Base-by-base conservation (phyloP, 2,329 filamentous ascomycete species). In the Hysterium pulicare region DNA sequence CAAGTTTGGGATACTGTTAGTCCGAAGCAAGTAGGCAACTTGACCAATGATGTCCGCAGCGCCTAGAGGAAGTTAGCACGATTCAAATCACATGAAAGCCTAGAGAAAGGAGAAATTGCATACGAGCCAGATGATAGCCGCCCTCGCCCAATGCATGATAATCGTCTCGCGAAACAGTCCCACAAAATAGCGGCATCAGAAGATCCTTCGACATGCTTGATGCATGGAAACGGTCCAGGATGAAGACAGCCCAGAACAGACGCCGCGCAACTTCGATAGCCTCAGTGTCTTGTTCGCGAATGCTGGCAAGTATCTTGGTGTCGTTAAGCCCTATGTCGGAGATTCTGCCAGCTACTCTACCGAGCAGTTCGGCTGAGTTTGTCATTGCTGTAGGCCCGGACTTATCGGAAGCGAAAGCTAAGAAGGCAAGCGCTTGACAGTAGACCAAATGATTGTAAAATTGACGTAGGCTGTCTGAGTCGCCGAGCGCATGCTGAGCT, bases 181-280 rank as follows among this genome's bases (percentile, higher is more conserved):
- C 57, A 23, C 53, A 52, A 28, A 61, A 53, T 19, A 61, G 40
- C 5, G 62, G 61, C 26, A 68, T 44, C 36, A 62, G 50, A 15
- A 62, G 55, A 32, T 64, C 58, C 26, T 58, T 65, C 6, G 54
- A 58, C 28, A 58, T 54, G 42, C 58, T 58, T 34, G 62, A 59
- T 10, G 64, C 62, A 39, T 67, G 57, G 33, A 66, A 66, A 17
- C 62, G 59, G 37, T 67, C 65, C n/a, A 67, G 32, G 22, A 66
- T 64, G 38, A 67, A 58, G 1, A 61, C 50, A 26, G 59, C 51
- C 63, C 63, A 67, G 40, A 66, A 67, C 2, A 64, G 53, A 36
- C 62, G 63, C 2, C 65, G 58, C 22, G 61, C 52, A 17, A 54
- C 49, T 7, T 63, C 51, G 21, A 55, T 62, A 6, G 49, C 35